Evolutionary conservation across 148 eudicot genomes (phyloP).

Genomic region (Salicornia ramosissima): DNA sequence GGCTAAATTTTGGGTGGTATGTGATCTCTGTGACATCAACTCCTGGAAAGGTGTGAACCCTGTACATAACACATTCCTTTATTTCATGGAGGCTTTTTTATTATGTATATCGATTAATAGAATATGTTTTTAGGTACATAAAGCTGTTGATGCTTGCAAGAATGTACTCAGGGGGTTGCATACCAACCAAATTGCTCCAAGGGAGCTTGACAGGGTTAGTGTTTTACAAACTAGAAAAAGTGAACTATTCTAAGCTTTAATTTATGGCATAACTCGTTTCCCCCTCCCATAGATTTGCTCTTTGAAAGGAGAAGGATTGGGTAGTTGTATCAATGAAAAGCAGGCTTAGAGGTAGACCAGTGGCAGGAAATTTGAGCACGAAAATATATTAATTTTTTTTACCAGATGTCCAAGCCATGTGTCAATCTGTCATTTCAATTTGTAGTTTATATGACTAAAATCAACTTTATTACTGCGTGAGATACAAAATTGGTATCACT

Average conservation of each 20-base stretch:
- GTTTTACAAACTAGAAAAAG: slow-evolving; percentile 4
- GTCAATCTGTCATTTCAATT: neutral
- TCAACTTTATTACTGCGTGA: neutral
- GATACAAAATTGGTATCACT: neutral
- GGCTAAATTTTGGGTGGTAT: slow-evolving; percentile 93
- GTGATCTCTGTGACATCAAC: slow-evolving; percentile 98
- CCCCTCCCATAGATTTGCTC: neutral
- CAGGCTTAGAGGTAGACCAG: neutral
- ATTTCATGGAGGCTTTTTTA: slow-evolving; percentile 9
- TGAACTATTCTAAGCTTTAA: neutral
- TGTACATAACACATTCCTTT: neutral
- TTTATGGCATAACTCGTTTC: neutral
- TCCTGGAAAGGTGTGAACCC: slow-evolving; percentile 71
- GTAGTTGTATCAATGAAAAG: neutral
- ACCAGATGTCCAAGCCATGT: neutral
- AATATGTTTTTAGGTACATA: slow-evolving; percentile 55
- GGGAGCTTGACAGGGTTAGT: slow-evolving; percentile 93
- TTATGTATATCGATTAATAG: slow-evolving; percentile 12
- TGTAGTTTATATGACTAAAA: neutral
- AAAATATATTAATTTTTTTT: neutral
- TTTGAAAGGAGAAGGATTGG: neutral
- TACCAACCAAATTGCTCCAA: slow-evolving; percentile 60
- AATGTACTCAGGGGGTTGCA: slow-evolving; percentile 88
- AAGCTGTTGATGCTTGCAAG: slow-evolving; percentile 99
- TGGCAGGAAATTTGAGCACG: neutral